Percentiles rank a stretch among this genome's conserved stretches.
Conservation (phyloP, 768 basidiomycete species). For the Lanmaoa rubissima region DNA sequence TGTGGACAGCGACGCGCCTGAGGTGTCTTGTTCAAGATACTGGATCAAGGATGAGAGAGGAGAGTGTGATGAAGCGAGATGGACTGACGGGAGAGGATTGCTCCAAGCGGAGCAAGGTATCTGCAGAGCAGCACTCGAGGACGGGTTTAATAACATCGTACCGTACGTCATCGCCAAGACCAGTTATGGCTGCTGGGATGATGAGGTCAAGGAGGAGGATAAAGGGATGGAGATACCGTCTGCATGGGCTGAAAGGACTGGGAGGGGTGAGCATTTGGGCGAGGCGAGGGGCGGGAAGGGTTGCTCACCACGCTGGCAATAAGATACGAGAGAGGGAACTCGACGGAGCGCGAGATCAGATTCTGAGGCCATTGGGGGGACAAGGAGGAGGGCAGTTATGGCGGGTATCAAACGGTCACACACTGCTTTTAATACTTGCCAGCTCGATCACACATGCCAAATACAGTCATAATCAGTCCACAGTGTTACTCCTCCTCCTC, state of each 20-base stretch:
- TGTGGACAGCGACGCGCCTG: conserved; percentile 38
- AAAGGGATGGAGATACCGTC: conserved; percentile 48
- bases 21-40: conserved; percentile 56
- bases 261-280: conserved; percentile 12
- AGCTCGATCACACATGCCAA: conserved; percentile 15
- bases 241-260: conserved; percentile 60
- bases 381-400: not conserved
- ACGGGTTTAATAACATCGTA: conserved; percentile 71
- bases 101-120: conserved; percentile 69
- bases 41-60: conserved; percentile 28
- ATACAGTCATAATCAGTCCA: conserved; percentile 2
- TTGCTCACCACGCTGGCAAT: conserved; percentile 69
- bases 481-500: conserved; percentile 30
- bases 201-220: conserved; percentile 1
- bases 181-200: conserved; percentile 50
- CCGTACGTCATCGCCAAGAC: conserved; percentile 59
- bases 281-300: not conserved
- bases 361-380: conserved; percentile 34
- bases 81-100: conserved; percentile 62
- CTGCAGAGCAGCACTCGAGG: conserved; percentile 67
- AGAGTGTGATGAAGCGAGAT: conserved; percentile 4
- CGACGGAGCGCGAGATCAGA: conserved; percentile 36
- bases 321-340: conserved; percentile 61
- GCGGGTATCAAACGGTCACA: not conserved
- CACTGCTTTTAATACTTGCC: conserved; percentile 17